Base-by-base conservation (phyloP, 345 rosid genomes). In the Pugionium dolabratum region DNA sequence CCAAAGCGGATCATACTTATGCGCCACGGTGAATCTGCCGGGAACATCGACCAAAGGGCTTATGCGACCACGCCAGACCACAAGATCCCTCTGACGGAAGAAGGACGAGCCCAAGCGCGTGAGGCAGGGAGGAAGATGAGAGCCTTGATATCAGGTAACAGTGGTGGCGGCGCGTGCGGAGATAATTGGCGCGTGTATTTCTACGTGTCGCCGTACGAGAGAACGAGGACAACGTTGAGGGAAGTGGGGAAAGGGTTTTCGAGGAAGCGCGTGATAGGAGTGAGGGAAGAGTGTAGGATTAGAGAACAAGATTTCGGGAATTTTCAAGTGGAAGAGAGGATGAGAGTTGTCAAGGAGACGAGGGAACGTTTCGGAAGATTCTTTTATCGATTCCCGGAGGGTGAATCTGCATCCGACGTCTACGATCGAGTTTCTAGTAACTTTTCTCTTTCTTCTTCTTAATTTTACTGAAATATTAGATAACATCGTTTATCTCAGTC, bases 371-470 rank as follows among this genome's bases (percentile, higher is more conserved):
- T 90, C 54, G 98, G 96, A 3, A 59, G 98, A 73, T 93, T 88
- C 75, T 93, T 78, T 74, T 93, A 82, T 64, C 82, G 98, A 30
- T 93, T 93, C 33, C 96, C 97, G 3, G 98, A 93, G 59, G 98
- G 98, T 62, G 98, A 93, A 76, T 93, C 98, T 35, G 98, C 96
- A 25, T 93, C 98, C 9, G 98, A 93, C 57, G 97, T 93, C 53
- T 93, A 81, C 34, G 98, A 93, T 68, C 97, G 97, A 1, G 92
- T 93, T 69, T 93, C 98, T 0, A 85, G 98, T 90, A 84, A 35
- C 85, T 63, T 66, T 36, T 35, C 4, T 10, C 4, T 51, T 37
- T 37, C 40, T 57, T 41, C 27, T 7, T 46, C 33, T 35, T 18
- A 18, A 18, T 18, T 18, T 18, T 18, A 18, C 18, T 18, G 18